A percentile compares a stretch with the other conserved stretches of the same genome.
phyloP scores from a whole-genome alignment of 2,329 filamentous ascomycete genomes.

The Scytalidium lignicola region DNA sequence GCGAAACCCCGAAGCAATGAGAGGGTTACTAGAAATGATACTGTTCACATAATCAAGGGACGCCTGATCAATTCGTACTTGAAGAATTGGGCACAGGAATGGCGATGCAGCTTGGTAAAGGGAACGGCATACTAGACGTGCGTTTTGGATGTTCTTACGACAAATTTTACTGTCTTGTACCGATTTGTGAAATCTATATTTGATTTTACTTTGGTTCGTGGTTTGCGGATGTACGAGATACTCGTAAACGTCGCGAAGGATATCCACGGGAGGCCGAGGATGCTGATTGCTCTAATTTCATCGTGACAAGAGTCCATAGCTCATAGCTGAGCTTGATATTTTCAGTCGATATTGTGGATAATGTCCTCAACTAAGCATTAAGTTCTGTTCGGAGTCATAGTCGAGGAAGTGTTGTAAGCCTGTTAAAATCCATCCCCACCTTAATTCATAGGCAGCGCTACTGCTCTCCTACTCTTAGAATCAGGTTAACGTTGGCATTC shows the following conservation, averaged over 20 bases:
- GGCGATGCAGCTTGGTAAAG: neutral
- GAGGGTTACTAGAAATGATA: neutral
- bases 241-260: conserved; percentile 1
- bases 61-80: neutral
- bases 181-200: neutral
- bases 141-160: neutral
- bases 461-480: too few species aligned
- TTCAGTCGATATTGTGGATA: too few species aligned
- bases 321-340: too few species aligned
- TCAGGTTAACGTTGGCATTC: too few species aligned
- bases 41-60: neutral
- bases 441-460: too few species aligned
- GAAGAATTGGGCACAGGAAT: neutral
- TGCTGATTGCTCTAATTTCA: neutral
- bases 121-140: conserved; percentile 1
- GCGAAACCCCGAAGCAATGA: neutral
- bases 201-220: neutral
- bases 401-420: too few species aligned
- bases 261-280: conserved; percentile 3
- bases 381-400: too few species aligned
- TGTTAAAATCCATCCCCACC: too few species aligned
- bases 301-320: neutral
- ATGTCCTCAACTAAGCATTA: too few species aligned
- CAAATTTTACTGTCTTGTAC: neutral
- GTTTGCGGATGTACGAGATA: neutral